Evolutionary conservation across 1,284 basidiomycete species (phyloP).

Genomic region (Cerioporus squamosus): DNA sequence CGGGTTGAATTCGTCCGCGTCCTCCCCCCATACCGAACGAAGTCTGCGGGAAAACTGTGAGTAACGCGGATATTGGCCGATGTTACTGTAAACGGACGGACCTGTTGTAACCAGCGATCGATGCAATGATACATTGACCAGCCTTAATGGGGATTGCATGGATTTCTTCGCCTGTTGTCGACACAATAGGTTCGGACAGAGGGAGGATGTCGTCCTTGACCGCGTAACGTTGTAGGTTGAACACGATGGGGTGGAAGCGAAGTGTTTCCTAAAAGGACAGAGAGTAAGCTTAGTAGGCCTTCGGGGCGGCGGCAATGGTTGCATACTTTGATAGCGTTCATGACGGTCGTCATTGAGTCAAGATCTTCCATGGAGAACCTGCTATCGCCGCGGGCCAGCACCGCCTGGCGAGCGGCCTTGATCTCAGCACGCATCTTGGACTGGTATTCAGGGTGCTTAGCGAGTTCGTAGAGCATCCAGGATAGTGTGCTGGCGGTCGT

Average conservation of each 20-base stretch:
- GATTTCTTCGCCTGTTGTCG: constrained; percentile 36
- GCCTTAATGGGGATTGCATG: constrained; percentile 40
- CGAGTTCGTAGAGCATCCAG: constrained; percentile 36
- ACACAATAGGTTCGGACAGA: constrained; percentile 39
- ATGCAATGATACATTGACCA: constrained; percentile 39
- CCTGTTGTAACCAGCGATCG: constrained; percentile 38
- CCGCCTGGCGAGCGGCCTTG: constrained; percentile 19
- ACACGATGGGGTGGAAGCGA: constrained; percentile 41
- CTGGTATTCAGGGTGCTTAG: constrained; percentile 34
- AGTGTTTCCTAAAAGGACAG: constrained; percentile 38
- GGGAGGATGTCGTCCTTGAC: constrained; percentile 42
- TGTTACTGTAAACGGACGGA: constrained; percentile 8
- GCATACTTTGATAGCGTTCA: constrained; percentile 16
- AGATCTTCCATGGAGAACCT: constrained; percentile 36
- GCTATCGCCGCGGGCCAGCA: constrained; percentile 26
- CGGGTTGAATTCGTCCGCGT: constrained; percentile 35
- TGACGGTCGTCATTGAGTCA: constrained; percentile 31
- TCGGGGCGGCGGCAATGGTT: not conserved
- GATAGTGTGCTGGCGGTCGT: constrained; percentile 29
- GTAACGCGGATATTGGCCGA: too few relatives aligned
- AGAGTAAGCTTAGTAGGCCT: not conserved
- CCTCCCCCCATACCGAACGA: constrained; percentile 48
- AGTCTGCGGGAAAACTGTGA: constrained; percentile 21
- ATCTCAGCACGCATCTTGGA: constrained; percentile 34
- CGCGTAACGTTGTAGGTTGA: constrained; percentile 36